Evolutionary conservation across 148 eudicot genomes (phyloP).

Genomic region (Amaranthus palmeri): DNA sequence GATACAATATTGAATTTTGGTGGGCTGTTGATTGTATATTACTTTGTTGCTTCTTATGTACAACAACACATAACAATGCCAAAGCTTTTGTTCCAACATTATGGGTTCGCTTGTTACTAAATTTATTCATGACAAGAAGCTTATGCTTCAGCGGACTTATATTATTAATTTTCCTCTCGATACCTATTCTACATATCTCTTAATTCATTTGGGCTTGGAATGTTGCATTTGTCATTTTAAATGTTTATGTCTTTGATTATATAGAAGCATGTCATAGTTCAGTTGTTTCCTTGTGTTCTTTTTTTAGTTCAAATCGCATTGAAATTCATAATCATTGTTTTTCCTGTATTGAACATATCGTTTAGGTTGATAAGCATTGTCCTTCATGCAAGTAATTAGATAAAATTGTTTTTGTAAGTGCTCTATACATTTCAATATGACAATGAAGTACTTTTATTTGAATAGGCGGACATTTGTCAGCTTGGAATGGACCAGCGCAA

Average conservation of each 20-base stretch:
- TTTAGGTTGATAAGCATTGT: neutral
- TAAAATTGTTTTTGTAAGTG: neutral
- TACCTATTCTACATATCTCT: no score
- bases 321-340: neutral
- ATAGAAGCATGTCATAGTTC: neutral
- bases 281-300: neutral
- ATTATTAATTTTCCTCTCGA: no score
- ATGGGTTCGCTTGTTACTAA: no score
- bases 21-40: neutral
- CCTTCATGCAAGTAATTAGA: neutral
- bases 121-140: no score
- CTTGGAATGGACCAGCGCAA: constrained; percentile 93
- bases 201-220: no score
- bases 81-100: no score
- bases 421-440: neutral
- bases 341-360: neutral
- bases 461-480: constrained; percentile 91
- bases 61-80: no score
- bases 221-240: no score
- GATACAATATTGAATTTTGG: neutral
- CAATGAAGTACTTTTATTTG: neutral
- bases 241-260: no score
- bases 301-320: neutral
- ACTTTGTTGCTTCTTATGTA: neutral
- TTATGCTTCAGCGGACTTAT: no score